Percentiles rank a stretch among this genome's conserved stretches.
Evolutionary conservation across 2,329 filamentous ascomycete genomes (phyloP).

Genomic region (Fusarium aywerte): DNA sequence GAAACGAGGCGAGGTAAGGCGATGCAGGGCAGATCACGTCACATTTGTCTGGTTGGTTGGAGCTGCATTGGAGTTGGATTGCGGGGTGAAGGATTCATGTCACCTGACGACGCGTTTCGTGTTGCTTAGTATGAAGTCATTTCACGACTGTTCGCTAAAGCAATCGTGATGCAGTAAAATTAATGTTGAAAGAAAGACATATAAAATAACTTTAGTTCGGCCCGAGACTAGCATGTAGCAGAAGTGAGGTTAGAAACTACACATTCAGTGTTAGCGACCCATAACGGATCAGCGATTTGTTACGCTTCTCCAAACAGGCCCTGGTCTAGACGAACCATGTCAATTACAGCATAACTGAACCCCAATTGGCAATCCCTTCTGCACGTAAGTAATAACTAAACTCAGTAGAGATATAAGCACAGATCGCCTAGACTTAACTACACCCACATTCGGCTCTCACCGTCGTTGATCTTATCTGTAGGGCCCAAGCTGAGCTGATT

Average conservation of each 20-base stretch:
- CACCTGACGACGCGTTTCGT: conserved; percentile 10
- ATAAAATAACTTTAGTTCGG: too few relatives aligned
- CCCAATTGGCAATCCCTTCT: conserved; percentile 2
- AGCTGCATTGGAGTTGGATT: too few relatives aligned
- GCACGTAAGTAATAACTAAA: background rate
- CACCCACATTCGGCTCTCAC: background rate
- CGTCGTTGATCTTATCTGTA: conserved; percentile 1
- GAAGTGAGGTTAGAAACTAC: background rate
- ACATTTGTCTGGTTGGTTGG: background rate
- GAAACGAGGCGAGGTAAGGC: background rate
- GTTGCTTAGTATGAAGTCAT: background rate
- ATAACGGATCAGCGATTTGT: background rate
- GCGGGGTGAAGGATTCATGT: background rate
- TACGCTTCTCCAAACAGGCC: background rate
- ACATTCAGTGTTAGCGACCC: background rate
- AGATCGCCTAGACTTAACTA: background rate
- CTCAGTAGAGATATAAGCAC: background rate
- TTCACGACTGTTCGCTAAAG: too few relatives aligned
- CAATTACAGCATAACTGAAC: background rate
- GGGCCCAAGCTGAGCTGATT: background rate
- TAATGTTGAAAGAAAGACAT: background rate
- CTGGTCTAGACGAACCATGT: background rate
- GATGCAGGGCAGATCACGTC: background rate
- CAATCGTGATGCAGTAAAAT: too few relatives aligned
- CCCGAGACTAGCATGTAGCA: background rate